Evolutionary conservation across 2,329 filamentous ascomycete species (phyloP).

Genomic region (Pseudogymnoascus sp.): DNA sequence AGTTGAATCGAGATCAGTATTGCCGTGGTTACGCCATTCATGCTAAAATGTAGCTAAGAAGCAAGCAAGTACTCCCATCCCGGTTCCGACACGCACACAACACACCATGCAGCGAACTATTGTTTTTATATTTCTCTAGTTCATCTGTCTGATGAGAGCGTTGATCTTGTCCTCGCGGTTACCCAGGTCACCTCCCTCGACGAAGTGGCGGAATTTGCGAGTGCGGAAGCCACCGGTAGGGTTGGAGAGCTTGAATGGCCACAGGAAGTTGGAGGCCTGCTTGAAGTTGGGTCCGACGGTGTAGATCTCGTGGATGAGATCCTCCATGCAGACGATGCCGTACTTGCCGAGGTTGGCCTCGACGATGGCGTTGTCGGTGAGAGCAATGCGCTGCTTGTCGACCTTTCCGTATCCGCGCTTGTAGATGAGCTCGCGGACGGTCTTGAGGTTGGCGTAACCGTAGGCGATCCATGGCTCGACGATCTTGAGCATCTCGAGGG

Average conservation of each 20-base stretch:
- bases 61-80: constrained; percentile 11
- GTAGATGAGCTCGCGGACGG: constrained; percentile 97
- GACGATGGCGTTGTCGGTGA: constrained; percentile 96
- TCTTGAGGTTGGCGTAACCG: constrained; percentile 99
- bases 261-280: constrained; percentile 98
- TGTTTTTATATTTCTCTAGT: constrained; percentile 48
- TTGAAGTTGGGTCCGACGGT: constrained; percentile 99
- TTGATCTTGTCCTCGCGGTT: constrained; percentile 99
- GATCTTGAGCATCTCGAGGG: constrained; percentile 91
- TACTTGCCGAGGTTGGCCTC: constrained; percentile 96
- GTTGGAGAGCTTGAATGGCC: constrained; percentile 99
- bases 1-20: constrained; percentile 11
- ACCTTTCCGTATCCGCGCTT: constrained; percentile 99
- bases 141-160: constrained; percentile 93
- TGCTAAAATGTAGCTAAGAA: constrained; percentile 18
- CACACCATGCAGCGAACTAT: constrained; percentile 9
- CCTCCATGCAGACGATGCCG: constrained; percentile 98
- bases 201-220: constrained; percentile 98
- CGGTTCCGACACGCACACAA: not conserved
- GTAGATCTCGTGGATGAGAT: constrained; percentile 98
- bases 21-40: constrained; percentile 18
- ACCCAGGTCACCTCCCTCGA: constrained; percentile 95
- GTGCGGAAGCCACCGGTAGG: constrained; percentile 92
- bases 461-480: constrained; percentile 99
- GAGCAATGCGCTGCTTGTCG: constrained; percentile 92